Conservation (phyloP, 2,329 filamentous ascomycete species). For the Pyricularia sp. region DNA sequence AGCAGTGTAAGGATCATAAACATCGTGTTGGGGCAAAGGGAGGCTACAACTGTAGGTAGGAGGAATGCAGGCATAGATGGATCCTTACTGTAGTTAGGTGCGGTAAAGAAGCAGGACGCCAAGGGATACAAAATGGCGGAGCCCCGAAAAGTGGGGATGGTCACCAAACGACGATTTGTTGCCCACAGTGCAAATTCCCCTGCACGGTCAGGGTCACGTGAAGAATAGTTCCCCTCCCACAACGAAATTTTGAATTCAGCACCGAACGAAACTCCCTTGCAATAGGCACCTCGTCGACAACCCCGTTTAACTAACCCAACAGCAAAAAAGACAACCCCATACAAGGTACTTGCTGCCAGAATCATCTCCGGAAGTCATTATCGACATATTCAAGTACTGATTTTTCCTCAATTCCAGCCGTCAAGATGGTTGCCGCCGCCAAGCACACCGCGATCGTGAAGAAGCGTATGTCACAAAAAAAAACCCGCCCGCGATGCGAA, state of each 20-base stretch:
- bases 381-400: not conserved
- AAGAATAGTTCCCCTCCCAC: not conserved
- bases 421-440: conserved; percentile 95
- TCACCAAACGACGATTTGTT: not conserved
- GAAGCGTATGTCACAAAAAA: conserved; percentile 73
- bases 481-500: not conserved
- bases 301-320: not conserved
- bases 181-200: not conserved
- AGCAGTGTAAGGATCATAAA: no score
- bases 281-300: not conserved
- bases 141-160: not conserved
- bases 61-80: not conserved
- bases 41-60: not conserved
- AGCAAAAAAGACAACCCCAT: not conserved
- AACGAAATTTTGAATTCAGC: not conserved
- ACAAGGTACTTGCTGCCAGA: not conserved
- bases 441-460: conserved; percentile 99
- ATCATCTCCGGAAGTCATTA: not conserved
- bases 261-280: not conserved
- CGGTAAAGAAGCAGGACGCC: not conserved
- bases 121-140: not conserved
- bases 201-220: not conserved
- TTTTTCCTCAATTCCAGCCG: not conserved
- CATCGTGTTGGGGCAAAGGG: no score
- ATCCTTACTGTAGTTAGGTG: not conserved